Evolutionary conservation across 2,329 filamentous ascomycete species (phyloP).

Genomic region (Cladobotryum mycophilum): DNA sequence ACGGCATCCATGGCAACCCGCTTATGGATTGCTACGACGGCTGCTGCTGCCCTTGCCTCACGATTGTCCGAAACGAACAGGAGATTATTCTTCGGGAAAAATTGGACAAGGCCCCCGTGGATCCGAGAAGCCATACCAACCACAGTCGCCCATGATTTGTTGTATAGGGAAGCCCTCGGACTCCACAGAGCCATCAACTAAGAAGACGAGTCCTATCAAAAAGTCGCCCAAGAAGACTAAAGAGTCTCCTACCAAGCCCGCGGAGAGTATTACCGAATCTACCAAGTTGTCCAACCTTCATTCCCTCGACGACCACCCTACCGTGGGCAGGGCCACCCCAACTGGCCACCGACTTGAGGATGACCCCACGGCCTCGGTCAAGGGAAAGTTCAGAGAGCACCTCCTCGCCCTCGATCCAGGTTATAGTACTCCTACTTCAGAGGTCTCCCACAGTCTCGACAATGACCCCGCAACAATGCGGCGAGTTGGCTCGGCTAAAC

Average conservation of each 20-base stretch:
- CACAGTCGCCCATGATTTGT: background rate
- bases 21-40: conserved; percentile 19
- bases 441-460: conserved; percentile 9
- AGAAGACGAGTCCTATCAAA: background rate
- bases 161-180: background rate
- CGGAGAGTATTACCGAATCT: background rate
- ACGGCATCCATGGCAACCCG: conserved; percentile 24
- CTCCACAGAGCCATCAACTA: background rate
- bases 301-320: background rate
- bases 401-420: conserved; percentile 9
- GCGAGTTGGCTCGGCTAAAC: background rate
- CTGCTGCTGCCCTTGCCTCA: conserved; percentile 23
- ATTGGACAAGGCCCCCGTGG: conserved; percentile 8
- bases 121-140: background rate
- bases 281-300: background rate
- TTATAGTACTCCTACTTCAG: background rate
- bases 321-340: background rate
- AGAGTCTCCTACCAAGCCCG: background rate
- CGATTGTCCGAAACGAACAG: conserved; percentile 24
- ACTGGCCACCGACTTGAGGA: conserved; percentile 9
- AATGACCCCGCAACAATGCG: conserved; percentile 6
- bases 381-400: conserved; percentile 3
- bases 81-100: conserved; percentile 28
- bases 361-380: conserved; percentile 4
- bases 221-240: background rate